Conservation (phyloP, 2,329 filamentous ascomycete genomes). For the Beauveria caledonica region DNA sequence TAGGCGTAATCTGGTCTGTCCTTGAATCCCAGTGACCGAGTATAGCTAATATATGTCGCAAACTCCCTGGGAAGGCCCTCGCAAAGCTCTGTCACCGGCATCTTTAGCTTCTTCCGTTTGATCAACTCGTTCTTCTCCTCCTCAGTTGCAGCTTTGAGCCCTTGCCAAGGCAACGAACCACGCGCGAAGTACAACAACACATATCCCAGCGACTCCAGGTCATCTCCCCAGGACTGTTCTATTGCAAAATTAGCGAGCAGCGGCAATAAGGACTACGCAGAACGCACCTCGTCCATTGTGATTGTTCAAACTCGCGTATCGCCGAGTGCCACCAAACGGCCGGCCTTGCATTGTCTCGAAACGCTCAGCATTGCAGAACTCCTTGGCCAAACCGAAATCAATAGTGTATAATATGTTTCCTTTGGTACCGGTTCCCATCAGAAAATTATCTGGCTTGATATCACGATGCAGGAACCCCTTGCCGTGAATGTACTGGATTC, state of each 20-base stretch:
- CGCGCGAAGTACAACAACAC: slow-evolving; percentile 71
- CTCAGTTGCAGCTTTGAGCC: slow-evolving; percentile 62
- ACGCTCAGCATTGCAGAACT: slow-evolving; percentile 7
- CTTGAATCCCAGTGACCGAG: slow-evolving; percentile 62
- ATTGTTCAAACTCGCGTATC: no score
- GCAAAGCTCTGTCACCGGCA: slow-evolving; percentile 62
- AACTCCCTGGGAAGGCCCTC: slow-evolving; percentile 69
- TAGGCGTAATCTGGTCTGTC: slow-evolving; percentile 72
- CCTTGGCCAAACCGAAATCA: slow-evolving; percentile 16
- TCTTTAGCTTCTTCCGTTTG: slow-evolving; percentile 28
- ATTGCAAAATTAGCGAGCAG: neutral
- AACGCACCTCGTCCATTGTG: slow-evolving; percentile 16
- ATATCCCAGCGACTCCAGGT: slow-evolving; percentile 68
- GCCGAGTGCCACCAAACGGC: slow-evolving; percentile 12
- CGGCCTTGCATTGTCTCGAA: neutral
- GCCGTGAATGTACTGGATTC: slow-evolving; percentile 14
- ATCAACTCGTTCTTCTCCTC: slow-evolving; percentile 51
- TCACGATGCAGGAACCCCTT: slow-evolving; percentile 16
- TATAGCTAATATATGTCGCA: slow-evolving; percentile 69
- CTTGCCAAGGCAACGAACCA: slow-evolving; percentile 66
- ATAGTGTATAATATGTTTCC: slow-evolving; percentile 16
- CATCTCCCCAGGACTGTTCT: slow-evolving; percentile 66
- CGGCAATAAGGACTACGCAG: neutral
- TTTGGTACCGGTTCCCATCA: slow-evolving; percentile 16
- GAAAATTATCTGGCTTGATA: slow-evolving; percentile 18